Conservation (phyloP, 148 eudicot genomes). For the Beta vulgaris region DNA sequence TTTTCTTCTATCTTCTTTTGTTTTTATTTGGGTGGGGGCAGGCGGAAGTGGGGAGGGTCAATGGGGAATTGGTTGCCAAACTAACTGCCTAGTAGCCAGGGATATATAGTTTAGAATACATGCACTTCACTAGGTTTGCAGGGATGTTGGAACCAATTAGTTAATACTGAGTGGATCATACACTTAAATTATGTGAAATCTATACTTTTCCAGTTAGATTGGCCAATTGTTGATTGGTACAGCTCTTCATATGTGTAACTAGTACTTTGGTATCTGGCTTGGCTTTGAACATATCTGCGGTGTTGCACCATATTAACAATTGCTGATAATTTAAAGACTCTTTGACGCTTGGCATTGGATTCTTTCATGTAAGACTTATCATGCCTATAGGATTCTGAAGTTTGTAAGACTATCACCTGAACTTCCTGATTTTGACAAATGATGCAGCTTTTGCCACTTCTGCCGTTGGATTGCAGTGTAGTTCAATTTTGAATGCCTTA, state of each 20-base stretch:
- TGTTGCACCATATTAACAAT: not conserved
- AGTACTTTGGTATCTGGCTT: slow-evolving; percentile 1
- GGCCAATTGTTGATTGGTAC: not conserved
- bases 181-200: not conserved
- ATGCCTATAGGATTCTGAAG: not conserved
- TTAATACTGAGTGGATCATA: not conserved
- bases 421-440: not conserved
- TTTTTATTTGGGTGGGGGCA: too few species aligned
- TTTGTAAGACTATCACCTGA: slow-evolving; percentile 12
- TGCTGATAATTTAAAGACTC: not conserved
- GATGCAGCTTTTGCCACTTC: slow-evolving; percentile 16
- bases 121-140: not conserved
- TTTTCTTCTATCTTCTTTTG: too few species aligned
- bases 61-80: not conserved
- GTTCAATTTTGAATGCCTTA: slow-evolving; percentile 16
- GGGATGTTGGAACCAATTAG: not conserved
- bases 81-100: not conserved
- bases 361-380: not conserved
- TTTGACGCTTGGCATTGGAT: not conserved
- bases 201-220: not conserved
- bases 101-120: not conserved
- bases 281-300: not conserved
- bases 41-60: too few species aligned
- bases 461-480: slow-evolving; percentile 3
- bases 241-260: slow-evolving; percentile 9